These are phyloP conservation scores for Saccharomycopsis selenospora DNA, from an alignment of 805 yeast species.

Conservation along the genomic window DNA sequence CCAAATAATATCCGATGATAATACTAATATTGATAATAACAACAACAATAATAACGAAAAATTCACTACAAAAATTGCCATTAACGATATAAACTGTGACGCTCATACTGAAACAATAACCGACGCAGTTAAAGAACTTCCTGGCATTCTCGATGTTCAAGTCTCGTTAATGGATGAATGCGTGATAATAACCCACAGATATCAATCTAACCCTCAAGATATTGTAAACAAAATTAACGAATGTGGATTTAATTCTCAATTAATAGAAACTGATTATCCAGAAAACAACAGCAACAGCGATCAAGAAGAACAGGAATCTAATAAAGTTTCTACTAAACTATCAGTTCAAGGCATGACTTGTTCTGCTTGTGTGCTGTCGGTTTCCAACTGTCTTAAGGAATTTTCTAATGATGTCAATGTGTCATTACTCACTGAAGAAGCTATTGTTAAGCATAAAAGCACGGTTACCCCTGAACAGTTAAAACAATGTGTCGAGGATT, in stretches of 20 bases:
- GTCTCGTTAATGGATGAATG: constrained; percentile 75
- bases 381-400: constrained; percentile 45
- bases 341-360: constrained; percentile 78
- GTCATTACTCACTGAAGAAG: constrained; percentile 72
- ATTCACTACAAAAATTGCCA: constrained; percentile 10
- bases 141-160: constrained; percentile 42
- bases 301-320: not conserved
- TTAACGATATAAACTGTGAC: constrained; percentile 86
- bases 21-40: not conserved
- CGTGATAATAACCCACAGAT: constrained; percentile 49
- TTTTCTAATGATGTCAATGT: constrained; percentile 50
- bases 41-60: not conserved
- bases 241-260: constrained; percentile 60
- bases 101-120: constrained; percentile 70
- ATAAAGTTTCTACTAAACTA: constrained; percentile 12
- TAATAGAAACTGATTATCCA: constrained; percentile 21
- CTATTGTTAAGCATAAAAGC: constrained; percentile 44
- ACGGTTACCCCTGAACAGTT: constrained; percentile 32
- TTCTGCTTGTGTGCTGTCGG: constrained; percentile 69
- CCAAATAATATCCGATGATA: constrained; percentile 11
- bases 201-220: constrained; percentile 27
- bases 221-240: constrained; percentile 61
- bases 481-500: constrained; percentile 55
- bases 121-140: constrained; percentile 42
- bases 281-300: not conserved